Evolutionary conservation across 352 stramenopile genomes (phyloP), one percentile per base, ranked within the genome.

Genomic region (Phytophthora lateralis): DNA sequence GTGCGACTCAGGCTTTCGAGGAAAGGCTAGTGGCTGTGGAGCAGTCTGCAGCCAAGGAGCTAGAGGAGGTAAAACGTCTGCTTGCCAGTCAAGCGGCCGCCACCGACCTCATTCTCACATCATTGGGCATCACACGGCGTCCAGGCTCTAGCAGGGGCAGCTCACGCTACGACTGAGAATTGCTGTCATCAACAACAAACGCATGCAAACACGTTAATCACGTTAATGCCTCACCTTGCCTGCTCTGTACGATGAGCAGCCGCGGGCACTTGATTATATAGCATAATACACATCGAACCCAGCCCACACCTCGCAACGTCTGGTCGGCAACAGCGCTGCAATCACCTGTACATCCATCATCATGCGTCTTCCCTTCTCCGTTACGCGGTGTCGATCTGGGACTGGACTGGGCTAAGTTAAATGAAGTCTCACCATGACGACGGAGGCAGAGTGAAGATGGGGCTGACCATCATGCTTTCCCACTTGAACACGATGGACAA

Each of bases 401-500:
- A 48, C 43, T 37, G 17, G 38, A 32, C 35, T 47, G n/a, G 52
- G 8, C 26, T 26, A 62, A 55, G 43, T 69, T 60, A 63, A 61
- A 59, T 65, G 53, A 50, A 60, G 30, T 41, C 38, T 63, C 32
- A 69, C 50, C 37, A 78, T 41, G 55, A 60, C 4, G 68, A 69
- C 15, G 74, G 26, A 4, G 76, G 78, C 14, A 91, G 59, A 4
- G 55, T 70, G 59, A 91, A 91, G 15, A 84, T 57, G 1, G 82
- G 82, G 2, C 51, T 56, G 6, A 91, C 71, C 69, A 90, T 89
- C 47, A 85, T 76, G 21, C 38, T 74, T 55, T 90, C 80, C 80
- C 82, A 90, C 55, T 75, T 81, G 45, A 88, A 67, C 26, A 76
- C 82, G 35, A 82, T 65, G n/a, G 80, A 82, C 42, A 91, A 60